Conservation (phyloP, 106 monocot genomes). For the Dendrobium catenatum region DNA sequence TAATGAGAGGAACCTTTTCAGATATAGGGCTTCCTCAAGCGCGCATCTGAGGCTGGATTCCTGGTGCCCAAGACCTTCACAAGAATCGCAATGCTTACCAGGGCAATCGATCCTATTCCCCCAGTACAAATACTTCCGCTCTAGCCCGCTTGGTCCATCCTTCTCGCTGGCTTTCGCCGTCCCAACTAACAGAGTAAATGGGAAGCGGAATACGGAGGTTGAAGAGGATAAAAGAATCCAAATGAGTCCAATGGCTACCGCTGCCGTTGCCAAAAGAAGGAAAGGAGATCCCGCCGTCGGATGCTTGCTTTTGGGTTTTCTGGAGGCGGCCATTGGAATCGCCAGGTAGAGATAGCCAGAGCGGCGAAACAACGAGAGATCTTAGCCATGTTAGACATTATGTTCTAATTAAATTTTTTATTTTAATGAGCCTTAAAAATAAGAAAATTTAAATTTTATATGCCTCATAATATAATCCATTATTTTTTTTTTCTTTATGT, state of each 20-base stretch:
- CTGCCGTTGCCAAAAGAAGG: slow-evolving; percentile 13
- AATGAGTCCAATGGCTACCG: slow-evolving; percentile 22
- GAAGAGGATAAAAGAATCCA: slow-evolving; percentile 22
- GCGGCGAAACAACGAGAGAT: neutral
- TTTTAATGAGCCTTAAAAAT: too few species aligned
- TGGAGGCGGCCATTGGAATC: slow-evolving; percentile 39
- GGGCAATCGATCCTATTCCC: slow-evolving; percentile 82
- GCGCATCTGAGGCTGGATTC: slow-evolving; percentile 96
- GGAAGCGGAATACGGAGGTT: slow-evolving; percentile 12
- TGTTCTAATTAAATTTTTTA: too few species aligned
- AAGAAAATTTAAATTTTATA: too few species aligned
- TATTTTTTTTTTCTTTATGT: too few species aligned
- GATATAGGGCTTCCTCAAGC: slow-evolving; percentile 81
- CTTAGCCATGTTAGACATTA: too few species aligned
- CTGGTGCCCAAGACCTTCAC: slow-evolving; percentile 93
- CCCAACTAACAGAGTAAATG: neutral
- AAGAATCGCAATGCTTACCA: slow-evolving; percentile 87
- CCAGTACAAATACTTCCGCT: slow-evolving; percentile 83
- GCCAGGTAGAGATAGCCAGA: neutral
- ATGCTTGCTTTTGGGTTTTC: slow-evolving; percentile 22
- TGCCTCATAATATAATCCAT: too few species aligned
- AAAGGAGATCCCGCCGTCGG: slow-evolving; percentile 27
- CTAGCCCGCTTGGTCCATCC: slow-evolving; percentile 15
- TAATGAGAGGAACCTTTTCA: slow-evolving; percentile 42
- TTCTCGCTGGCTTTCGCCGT: neutral